phyloP scores from a whole-genome alignment of 805 yeast genomes.

The Candida ponderosae region DNA sequence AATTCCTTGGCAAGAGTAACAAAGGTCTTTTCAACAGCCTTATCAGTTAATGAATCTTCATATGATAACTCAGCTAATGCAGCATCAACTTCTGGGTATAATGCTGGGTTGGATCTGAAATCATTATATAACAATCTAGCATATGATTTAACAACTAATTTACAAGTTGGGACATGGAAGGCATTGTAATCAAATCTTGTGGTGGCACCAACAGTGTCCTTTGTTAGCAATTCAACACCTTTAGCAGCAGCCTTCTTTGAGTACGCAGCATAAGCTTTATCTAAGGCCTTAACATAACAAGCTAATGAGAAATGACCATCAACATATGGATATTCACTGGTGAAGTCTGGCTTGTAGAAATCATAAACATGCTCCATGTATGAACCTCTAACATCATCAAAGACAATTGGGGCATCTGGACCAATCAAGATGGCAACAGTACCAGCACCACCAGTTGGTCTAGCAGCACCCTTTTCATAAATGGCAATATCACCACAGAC shows the following conservation, averaged over 20 bases:
- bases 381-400: conserved; percentile 84
- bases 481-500: conserved; percentile 98
- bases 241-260: conserved; percentile 61
- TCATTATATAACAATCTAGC: conserved; percentile 91
- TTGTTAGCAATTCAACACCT: conserved; percentile 37
- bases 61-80: conserved; percentile 48
- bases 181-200: conserved; percentile 84
- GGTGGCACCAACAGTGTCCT: conserved; percentile 57
- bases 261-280: conserved; percentile 76
- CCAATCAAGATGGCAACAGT: conserved; percentile 91
- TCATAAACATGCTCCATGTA: conserved; percentile 97
- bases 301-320: conserved; percentile 94
- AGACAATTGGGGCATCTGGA: conserved; percentile 94
- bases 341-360: conserved; percentile 96
- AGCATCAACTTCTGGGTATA: conserved; percentile 52
- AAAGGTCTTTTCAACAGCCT: conserved; percentile 76
- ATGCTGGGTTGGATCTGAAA: conserved; percentile 60
- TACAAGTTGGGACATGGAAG: conserved; percentile 98
- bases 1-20: conserved; percentile 66
- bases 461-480: conserved; percentile 93
- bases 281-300: conserved; percentile 92
- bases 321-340: conserved; percentile 92
- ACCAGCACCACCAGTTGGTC: conserved; percentile 99
- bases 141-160: conserved; percentile 84
- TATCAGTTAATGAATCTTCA: conserved; percentile 75